Evolutionary conservation across 306 rosid species (phyloP), one percentile per base, ranked within the genome.

Genomic region (Malus fusca): DNA sequence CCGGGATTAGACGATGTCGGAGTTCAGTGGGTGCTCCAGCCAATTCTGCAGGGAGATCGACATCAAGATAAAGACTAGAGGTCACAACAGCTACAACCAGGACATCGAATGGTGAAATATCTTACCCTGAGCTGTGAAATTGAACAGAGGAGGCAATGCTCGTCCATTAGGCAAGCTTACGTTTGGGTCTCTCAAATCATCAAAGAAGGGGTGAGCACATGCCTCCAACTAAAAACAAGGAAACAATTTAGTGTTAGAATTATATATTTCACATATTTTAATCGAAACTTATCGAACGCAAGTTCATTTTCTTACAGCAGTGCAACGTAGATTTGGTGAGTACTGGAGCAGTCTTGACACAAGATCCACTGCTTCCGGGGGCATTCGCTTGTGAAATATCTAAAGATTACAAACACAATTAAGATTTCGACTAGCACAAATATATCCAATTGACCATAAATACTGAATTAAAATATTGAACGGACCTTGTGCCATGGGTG

Each of bases 401-500:
- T 93, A 87, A 63, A 75, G 62, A 69, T 65, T 28, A 71, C 44
- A 14, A 56, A 37, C 42, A 61, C 55, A 66, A 63, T 7, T 84
- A 46, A 89, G 84, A 72, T 68, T 52, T 26, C 40, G 28, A 65
- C 67, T 17, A 30, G 37, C 31, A 73, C 11, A 67, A 71, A 67
- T 59, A 53, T 11, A 46, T 56, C 22, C 22, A 22, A 56, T 42
- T 62, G 35, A 43, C 5, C n/a, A 14, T 63, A 74, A 62, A 68
- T 18, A 51, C 63, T 43, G 30, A 61, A 26, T 10, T 23, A 25
- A 30, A 42, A 61, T n/a, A 48, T 22, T 61, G 69, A 25, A 46
- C 84, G 61, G 80, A 91, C 97, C 98, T 93, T 93, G 83, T 93
- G 98, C 98, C 97, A 93, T 0, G 98, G 98, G 78, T 93, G 98